Base-by-base conservation (phyloP, 83 land plant species). In the Diphasiastrum complanatum region DNA sequence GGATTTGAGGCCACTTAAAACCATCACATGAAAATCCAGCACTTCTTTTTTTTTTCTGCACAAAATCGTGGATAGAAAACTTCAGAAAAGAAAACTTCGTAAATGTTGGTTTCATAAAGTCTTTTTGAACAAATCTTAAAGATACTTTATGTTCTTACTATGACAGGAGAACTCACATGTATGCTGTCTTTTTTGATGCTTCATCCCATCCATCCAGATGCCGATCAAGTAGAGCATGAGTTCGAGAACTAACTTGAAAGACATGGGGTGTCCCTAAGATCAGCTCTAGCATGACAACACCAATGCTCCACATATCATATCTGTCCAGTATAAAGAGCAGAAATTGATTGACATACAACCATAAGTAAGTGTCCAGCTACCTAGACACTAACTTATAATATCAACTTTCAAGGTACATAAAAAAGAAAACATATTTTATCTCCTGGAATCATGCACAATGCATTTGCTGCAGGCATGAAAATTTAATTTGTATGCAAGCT, bases 241-340 rank as follows among this genome's bases (percentile, higher is more conserved):
- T 81, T 1, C 84, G 73, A 26, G 79, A 55, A 71, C 74, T 79
- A 47, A 88, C 71, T 66, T 87, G 85, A 64, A 92, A 92, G 31
- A 88, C 91, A 78, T 92, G 82, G 5, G 96, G 96, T 51, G 98
- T 81, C 27, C 96, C 98, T 58, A 92, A 51, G 27, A 88, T 76
- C 61, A 92, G 69, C 77, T 92, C 98, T 49, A 92, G 71, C 74
- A 92, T 81, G 28, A 92, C 91, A 29, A 92, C 87, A 28, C 98
- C 98, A 25, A 92, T 82, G 50, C 98, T 85, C 98, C 98, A 92
- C 79, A 85, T 81, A 48, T 92, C 98, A 73, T 88, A 88, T 74
- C 95, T 88, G 70, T 29, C 12, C 0, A 14, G 18, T 14, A 14
- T 14, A 41, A 41, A 41, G n/a, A 0, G 18, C 45, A n/a, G n/a